phyloP scores from a whole-genome alignment of 257 asterid species.

The Lantana camara region DNA sequence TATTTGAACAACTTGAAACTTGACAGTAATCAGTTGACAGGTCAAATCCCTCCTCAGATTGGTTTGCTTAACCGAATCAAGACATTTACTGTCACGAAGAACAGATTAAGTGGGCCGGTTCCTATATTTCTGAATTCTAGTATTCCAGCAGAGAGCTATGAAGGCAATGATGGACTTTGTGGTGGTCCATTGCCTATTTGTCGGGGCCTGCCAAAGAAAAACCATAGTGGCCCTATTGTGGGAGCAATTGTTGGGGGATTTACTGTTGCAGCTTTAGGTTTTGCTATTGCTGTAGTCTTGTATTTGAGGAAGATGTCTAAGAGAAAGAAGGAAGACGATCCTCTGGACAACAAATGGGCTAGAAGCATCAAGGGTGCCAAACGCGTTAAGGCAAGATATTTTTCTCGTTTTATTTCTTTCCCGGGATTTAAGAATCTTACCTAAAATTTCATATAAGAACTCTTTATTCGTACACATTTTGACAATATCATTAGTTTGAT shows the following conservation, averaged over 20 bases:
- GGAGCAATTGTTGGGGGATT: slow-evolving; percentile 46
- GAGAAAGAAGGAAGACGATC: slow-evolving; percentile 51
- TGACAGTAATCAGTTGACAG: slow-evolving; percentile 51
- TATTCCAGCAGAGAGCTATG: slow-evolving; percentile 36
- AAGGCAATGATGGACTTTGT: slow-evolving; percentile 63
- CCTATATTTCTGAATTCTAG: slow-evolving; percentile 32
- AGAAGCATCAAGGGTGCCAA: slow-evolving; percentile 53
- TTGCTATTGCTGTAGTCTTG: slow-evolving; percentile 26
- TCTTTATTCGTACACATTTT: too few species aligned
- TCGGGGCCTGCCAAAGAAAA: slow-evolving; percentile 14
- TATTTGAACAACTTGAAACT: slow-evolving; percentile 55
- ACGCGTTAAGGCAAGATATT: slow-evolving; percentile 46
- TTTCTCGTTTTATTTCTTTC: neutral
- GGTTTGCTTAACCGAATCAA: slow-evolving; percentile 38
- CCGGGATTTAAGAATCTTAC: too few species aligned
- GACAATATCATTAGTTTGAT: too few species aligned
- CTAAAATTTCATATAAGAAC: too few species aligned
- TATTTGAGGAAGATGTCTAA: slow-evolving; percentile 35
- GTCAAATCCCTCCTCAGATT: slow-evolving; percentile 46
- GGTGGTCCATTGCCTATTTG: slow-evolving; percentile 51
- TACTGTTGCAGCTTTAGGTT: slow-evolving; percentile 33
- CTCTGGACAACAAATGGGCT: slow-evolving; percentile 57
- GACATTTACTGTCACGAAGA: slow-evolving; percentile 37
- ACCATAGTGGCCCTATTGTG: slow-evolving; percentile 22
- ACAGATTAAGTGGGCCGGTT: slow-evolving; percentile 41